phyloP scores from a whole-genome alignment of 2,329 filamentous ascomycete species.

The Zymoseptoria passerinii region DNA sequence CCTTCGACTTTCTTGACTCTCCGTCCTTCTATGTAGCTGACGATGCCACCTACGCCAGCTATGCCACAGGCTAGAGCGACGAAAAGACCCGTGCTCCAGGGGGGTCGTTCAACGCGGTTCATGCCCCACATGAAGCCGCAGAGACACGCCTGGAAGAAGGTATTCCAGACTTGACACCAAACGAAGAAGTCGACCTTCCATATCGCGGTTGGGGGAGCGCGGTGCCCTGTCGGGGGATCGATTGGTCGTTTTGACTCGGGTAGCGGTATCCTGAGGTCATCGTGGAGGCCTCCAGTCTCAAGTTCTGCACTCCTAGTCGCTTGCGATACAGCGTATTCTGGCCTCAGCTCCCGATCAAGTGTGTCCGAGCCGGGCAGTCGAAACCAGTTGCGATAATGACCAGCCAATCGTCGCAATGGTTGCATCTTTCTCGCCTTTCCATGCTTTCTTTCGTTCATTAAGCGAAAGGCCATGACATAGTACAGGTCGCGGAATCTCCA shows the following conservation, averaged over 20 bases:
- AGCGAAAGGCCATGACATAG: constrained; percentile 58
- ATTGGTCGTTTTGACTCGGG: constrained; percentile 57
- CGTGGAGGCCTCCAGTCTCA: constrained; percentile 1
- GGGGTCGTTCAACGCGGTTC: constrained; percentile 54
- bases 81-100: constrained; percentile 72
- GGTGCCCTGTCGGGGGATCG: constrained; percentile 61
- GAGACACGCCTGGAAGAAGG: constrained; percentile 64
- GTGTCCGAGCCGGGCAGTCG: constrained; percentile 58
- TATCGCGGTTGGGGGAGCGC: constrained; percentile 56
- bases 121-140: constrained; percentile 69
- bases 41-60: constrained; percentile 58
- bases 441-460: constrained; percentile 27
- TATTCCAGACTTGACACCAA: constrained; percentile 72
- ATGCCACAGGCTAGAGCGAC: constrained; percentile 65
- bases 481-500: constrained; percentile 79
- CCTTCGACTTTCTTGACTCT: constrained; percentile 64
- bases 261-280: constrained; percentile 49
- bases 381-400: constrained; percentile 69
- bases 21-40: constrained; percentile 62
- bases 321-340: not conserved
- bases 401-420: constrained; percentile 60
- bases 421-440: constrained; percentile 34
- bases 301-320: constrained; percentile 14
- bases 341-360: constrained; percentile 34
- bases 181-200: constrained; percentile 78